Percentiles rank a stretch among this genome's conserved stretches.
phyloP scores from a whole-genome alignment of 1,284 basidiomycete genomes.

The Trichosporon ovoides region DNA sequence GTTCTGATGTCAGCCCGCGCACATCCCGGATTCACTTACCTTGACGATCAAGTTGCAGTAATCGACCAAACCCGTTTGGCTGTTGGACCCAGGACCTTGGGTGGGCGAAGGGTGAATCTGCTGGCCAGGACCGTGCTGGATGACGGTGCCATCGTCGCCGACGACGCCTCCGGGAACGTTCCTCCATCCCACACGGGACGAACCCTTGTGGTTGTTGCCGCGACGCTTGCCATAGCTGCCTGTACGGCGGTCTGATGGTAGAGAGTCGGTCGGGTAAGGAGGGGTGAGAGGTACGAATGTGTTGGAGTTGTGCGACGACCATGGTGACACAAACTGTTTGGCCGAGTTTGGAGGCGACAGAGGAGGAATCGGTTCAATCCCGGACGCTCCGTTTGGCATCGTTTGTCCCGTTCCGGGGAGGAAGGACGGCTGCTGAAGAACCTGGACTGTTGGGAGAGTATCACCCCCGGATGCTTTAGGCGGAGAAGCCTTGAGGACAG shows the following conservation, averaged over 20 bases:
- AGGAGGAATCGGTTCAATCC: not conserved
- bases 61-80: constrained; percentile 79
- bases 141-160: constrained; percentile 31
- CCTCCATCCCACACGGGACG: constrained; percentile 5
- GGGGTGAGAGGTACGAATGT: constrained; percentile 2
- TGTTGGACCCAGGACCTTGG: constrained; percentile 64
- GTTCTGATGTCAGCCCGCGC: constrained; percentile 60
- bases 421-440: not conserved
- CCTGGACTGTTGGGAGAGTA: not conserved
- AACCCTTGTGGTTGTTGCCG: constrained; percentile 1
- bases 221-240: not conserved
- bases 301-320: constrained; percentile 27
- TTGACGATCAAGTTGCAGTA: constrained; percentile 74
- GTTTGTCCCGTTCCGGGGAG: constrained; percentile 6
- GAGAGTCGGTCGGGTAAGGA: not conserved
- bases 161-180: constrained; percentile 23
- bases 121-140: constrained; percentile 80
- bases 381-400: not conserved
- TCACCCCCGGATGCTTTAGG: not conserved
- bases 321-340: constrained; percentile 23
- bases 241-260: not conserved
- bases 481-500: not conserved
- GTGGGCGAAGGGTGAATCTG: constrained; percentile 75
- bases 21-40: constrained; percentile 16
- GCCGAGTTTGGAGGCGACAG: constrained; percentile 15